Conservation (phyloP, 805 yeast genomes). For the Yamadazyma tumulicola region DNA sequence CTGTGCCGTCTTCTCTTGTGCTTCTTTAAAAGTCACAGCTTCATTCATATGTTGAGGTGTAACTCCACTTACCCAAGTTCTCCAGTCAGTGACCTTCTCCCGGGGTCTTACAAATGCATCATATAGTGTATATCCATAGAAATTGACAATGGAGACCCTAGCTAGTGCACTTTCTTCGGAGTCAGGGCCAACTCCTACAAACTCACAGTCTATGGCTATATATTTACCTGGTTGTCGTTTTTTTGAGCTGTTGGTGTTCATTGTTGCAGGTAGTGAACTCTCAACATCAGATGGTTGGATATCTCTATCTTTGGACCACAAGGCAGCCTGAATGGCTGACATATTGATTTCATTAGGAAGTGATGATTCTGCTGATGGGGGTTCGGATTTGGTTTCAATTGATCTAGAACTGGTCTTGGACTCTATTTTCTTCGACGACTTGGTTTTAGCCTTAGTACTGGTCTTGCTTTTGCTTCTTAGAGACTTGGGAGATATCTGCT, state of each 20-base stretch:
- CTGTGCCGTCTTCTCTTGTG: conserved; percentile 54
- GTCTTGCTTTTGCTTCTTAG: neutral
- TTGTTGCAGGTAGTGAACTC: neutral
- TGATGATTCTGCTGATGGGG: neutral
- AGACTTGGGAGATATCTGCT: conserved; percentile 10
- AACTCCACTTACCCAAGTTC: conserved; percentile 91
- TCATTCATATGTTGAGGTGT: conserved; percentile 62
- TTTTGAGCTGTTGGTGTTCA: conserved; percentile 7
- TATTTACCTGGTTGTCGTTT: conserved; percentile 62
- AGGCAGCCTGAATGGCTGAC: conserved; percentile 17
- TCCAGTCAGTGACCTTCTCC: conserved; percentile 80
- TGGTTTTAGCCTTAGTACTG: neutral
- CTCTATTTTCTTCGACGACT: neutral
- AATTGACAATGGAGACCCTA: conserved; percentile 83
- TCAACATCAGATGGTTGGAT: conserved; percentile 9
- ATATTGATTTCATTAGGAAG: conserved; percentile 10
- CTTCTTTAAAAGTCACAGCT: conserved; percentile 66
- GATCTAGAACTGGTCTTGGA: conserved; percentile 1
- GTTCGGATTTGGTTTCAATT: conserved; percentile 1
- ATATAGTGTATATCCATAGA: conserved; percentile 64
- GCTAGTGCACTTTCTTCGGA: conserved; percentile 74
- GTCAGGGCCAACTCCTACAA: conserved; percentile 83
- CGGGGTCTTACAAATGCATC: conserved; percentile 76
- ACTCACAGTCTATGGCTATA: conserved; percentile 87
- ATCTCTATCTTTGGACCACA: conserved; percentile 24